Evolutionary conservation across 371 early-diverging fungal genomes (phyloP).

Genomic region (Rhizopus arrhizus): DNA sequence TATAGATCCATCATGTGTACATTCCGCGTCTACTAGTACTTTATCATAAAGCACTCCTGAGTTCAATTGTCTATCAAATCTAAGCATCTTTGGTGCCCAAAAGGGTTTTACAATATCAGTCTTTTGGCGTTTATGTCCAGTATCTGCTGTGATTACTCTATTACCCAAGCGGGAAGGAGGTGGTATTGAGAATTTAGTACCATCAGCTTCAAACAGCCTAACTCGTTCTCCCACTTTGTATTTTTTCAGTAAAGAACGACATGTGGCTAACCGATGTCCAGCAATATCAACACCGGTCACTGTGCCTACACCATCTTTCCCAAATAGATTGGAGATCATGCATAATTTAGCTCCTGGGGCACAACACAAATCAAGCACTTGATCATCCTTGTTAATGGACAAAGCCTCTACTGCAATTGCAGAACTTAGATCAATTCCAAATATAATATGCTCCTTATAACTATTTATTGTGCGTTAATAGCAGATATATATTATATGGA

Average conservation of each 20-base stretch:
- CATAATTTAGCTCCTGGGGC: slow-evolving; percentile 87
- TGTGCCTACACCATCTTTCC: slow-evolving; percentile 65
- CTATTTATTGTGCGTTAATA: slow-evolving; percentile 12
- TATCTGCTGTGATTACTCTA: slow-evolving; percentile 9
- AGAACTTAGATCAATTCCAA: slow-evolving; percentile 88
- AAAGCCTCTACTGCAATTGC: slow-evolving; percentile 71
- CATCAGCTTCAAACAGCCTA: slow-evolving; percentile 77
- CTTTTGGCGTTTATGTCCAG: slow-evolving; percentile 17
- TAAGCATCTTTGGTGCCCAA: slow-evolving; percentile 74
- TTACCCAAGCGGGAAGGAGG: slow-evolving; percentile 63
- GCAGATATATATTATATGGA: no score
- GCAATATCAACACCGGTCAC: slow-evolving; percentile 93
- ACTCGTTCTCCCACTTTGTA: slow-evolving; percentile 61
- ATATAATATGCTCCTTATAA: slow-evolving; percentile 52
- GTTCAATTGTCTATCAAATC: slow-evolving; percentile 57
- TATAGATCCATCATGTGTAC: slow-evolving; percentile 96
- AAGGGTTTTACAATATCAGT: slow-evolving; percentile 59
- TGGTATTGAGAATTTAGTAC: slow-evolving; percentile 73
- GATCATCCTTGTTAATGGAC: slow-evolving; percentile 60
- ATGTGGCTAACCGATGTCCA: slow-evolving; percentile 70
- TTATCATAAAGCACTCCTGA: slow-evolving; percentile 73
- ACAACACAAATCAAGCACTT: slow-evolving; percentile 82
- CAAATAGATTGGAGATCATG: slow-evolving; percentile 73
- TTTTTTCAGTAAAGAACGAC: slow-evolving; percentile 68
- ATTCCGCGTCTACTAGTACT: slow-evolving; percentile 94